A percentile compares a stretch with the other conserved stretches of the same genome.
Conservation (phyloP, 345 rosid genomes). For the Salix exigua region DNA sequence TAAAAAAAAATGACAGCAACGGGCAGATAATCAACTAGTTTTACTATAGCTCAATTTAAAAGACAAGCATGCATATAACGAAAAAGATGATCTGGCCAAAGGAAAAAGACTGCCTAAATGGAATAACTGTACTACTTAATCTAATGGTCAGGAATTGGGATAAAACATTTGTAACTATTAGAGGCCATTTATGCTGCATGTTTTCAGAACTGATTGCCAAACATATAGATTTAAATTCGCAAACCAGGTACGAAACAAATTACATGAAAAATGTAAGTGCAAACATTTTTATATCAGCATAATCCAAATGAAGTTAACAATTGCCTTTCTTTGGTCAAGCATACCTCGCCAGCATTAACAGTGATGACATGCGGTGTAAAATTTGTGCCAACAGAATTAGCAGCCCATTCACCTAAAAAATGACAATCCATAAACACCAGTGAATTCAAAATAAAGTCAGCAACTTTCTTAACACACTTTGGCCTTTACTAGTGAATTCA, state of each 20-base stretch:
- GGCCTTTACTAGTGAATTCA: conserved; percentile 4
- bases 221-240: neutral
- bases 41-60: neutral
- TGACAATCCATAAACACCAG: conserved; percentile 14
- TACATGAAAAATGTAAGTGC: neutral
- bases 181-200: neutral
- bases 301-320: neutral
- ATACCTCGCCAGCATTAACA: conserved; percentile 81
- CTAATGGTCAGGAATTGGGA: neutral
- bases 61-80: neutral
- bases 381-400: conserved; percentile 56
- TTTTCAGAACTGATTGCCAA: neutral
- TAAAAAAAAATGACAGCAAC: no score
- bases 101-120: neutral
- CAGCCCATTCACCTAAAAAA: conserved; percentile 48
- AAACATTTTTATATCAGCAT: neutral
- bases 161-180: neutral
- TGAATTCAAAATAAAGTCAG: conserved; percentile 13
- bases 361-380: conserved; percentile 78
- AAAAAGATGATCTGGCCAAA: neutral
- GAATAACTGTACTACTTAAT: neutral
- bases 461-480: neutral
- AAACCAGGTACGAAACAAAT: neutral
- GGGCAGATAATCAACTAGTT: neutral
- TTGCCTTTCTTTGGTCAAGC: neutral